Evolutionary conservation across 2,329 filamentous ascomycete genomes (phyloP), one percentile per base, ranked within the genome.

Genomic region (Fusarium chuoi): DNA sequence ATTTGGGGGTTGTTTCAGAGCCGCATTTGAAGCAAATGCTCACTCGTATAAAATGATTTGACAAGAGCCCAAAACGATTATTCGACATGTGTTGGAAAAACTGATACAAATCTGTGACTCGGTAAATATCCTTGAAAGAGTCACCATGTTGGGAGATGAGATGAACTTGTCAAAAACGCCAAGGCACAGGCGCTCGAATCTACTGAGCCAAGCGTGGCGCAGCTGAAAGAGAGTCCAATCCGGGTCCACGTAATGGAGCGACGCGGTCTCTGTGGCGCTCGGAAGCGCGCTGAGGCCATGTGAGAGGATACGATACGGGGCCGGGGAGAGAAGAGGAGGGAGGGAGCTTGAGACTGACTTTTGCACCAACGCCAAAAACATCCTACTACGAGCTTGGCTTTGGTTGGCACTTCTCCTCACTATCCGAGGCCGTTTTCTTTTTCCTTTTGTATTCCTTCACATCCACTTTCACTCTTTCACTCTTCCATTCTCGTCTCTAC

Each of bases 181-280:
- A 68, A 73, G 66, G 60, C 46, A 66, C 65, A 73, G 61, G 59
- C 39, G 56, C 68, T 67, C 46, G 15, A 59, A 62, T 30, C 48
- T 49, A 45, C 42, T 15, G 41, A 74, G 78, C 78, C 77, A 80
- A 82, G 78, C 51, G 79, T 82, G 81, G 81, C 81, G 80, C 81
- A 82, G 81, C 73, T 42, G 36, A 30, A 42, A 26, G 46, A 30
- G 65, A 51, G 42, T 24, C 74, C 68, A 75, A 76, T 77, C 65
- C 54, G 33, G 33, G 46, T 71, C 77, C 77, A 70, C 79, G 78
- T 79, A 76, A 76, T 77, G 69, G 55, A 46, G 35, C 61, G 61
- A 75, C 69, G 74, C 74, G 71, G 68, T 62, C 54, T 67, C 36
- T 78, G 77, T 78, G 77, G 77, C 77, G 74, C 58, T 46, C 58